Evolutionary conservation across 2,329 filamentous ascomycete genomes (phyloP).

Genomic region (Nannizziopsis arthrosporioides): DNA sequence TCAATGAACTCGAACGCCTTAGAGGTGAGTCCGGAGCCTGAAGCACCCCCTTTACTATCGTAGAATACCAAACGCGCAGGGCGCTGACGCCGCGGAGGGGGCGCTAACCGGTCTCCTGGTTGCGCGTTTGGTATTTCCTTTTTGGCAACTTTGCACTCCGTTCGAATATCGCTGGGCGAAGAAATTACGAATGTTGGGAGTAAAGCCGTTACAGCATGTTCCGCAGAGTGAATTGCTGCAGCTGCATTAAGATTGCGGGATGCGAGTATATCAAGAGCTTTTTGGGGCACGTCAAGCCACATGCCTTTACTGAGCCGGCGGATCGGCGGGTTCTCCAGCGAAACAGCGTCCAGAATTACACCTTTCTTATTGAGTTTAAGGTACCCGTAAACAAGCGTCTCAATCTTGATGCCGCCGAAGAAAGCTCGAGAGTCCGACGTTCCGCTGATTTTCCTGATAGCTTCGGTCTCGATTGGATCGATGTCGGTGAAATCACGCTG

Average conservation of each 20-base stretch:
- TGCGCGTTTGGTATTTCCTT: constrained; percentile 56
- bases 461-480: constrained; percentile 84
- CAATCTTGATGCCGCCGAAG: constrained; percentile 74
- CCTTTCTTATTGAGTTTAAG: constrained; percentile 88
- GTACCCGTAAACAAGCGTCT: constrained; percentile 85
- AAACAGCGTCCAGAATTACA: constrained; percentile 78
- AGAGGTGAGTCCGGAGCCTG: constrained; percentile 73
- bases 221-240: constrained; percentile 84
- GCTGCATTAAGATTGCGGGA: constrained; percentile 64
- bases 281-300: constrained; percentile 84
- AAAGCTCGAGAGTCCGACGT: constrained; percentile 59
- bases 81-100: constrained; percentile 52
- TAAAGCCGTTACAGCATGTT: constrained; percentile 77
- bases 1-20: constrained; percentile 94
- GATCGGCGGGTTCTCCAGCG: constrained; percentile 87
- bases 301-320: constrained; percentile 75
- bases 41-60: constrained; percentile 78
- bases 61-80: constrained; percentile 88
- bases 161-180: constrained; percentile 81
- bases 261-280: constrained; percentile 66
- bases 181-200: constrained; percentile 86
- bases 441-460: constrained; percentile 57
- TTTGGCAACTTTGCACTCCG: constrained; percentile 78
- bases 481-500: constrained; percentile 91
- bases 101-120: constrained; percentile 20